These are phyloP conservation scores for Takakia lepidozioides DNA, from an alignment of 225 moss, liverwort and hornwort species.

Conservation along the genomic window DNA sequence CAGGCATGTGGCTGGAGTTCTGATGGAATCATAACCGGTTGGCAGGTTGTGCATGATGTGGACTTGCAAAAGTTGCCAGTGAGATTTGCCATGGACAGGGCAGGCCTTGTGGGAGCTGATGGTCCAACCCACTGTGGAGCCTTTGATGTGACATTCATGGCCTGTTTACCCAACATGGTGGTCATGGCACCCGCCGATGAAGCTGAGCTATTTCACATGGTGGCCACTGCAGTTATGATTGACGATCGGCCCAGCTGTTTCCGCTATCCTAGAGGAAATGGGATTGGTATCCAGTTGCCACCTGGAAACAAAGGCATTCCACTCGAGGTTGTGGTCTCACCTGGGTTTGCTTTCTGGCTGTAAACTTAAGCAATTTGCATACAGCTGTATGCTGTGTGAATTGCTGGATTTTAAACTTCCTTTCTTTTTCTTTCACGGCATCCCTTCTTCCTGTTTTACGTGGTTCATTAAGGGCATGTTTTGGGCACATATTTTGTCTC, in stretches of 20 bases:
- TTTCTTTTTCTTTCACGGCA: too few relatives aligned
- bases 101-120: conserved; percentile 39
- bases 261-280: conserved; percentile 34
- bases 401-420: too few relatives aligned
- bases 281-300: conserved; percentile 22
- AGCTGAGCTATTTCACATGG: conserved; percentile 37
- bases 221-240: conserved; percentile 29
- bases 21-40: too few relatives aligned
- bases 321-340: too few relatives aligned
- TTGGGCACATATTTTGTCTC: too few relatives aligned
- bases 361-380: too few relatives aligned
- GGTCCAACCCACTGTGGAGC: conserved; percentile 40
- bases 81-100: conserved; percentile 37
- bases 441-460: too few relatives aligned
- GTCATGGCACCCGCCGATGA: conserved; percentile 44
- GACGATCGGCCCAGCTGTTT: conserved; percentile 37
- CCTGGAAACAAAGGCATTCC: conserved; percentile 26
- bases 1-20: too few relatives aligned
- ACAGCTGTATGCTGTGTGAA: too few relatives aligned
- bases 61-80: conserved; percentile 42
- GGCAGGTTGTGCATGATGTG: conserved; percentile 36
- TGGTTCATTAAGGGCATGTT: too few relatives aligned
- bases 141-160: conserved; percentile 39
- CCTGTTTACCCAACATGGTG: conserved; percentile 38
- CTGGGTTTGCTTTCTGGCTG: too few relatives aligned